phyloP scores from a whole-genome alignment of 2,329 filamentous ascomycete species.

The Magnaporthiopsis poae region DNA sequence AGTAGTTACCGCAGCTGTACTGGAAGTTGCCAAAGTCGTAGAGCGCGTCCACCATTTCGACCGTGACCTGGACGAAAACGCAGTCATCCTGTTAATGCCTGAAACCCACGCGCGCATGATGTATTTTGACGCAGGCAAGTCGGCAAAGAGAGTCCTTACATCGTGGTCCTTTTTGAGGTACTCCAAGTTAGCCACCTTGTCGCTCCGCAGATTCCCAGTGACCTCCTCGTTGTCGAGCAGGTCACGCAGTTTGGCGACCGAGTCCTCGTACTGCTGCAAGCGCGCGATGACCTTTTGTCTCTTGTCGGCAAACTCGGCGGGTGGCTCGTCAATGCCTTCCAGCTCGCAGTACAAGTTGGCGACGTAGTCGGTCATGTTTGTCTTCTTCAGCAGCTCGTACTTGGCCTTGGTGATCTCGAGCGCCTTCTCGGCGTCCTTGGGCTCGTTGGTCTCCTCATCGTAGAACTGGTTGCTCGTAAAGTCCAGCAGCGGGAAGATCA shows the following conservation, averaged over 20 bases:
- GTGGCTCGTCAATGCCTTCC: conserved; percentile 65
- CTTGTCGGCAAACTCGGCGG: conserved; percentile 80
- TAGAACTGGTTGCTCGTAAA: conserved; percentile 77
- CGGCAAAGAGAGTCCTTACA: conserved; percentile 38
- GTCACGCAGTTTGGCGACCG: conserved; percentile 79
- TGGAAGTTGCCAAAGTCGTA: conserved; percentile 96
- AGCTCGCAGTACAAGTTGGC: conserved; percentile 85
- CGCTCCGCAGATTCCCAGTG: conserved; percentile 78
- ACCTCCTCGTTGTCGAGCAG: conserved; percentile 82
- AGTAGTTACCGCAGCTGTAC: conserved; percentile 94
- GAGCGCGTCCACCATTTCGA: conserved; percentile 90
- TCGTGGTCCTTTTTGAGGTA: conserved; percentile 94
- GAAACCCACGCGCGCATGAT: not conserved
- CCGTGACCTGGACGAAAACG: conserved; percentile 53
- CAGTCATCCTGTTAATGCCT: not conserved
- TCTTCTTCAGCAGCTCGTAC: conserved; percentile 88
- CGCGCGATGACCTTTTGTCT: conserved; percentile 76
- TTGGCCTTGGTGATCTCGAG: conserved; percentile 74
- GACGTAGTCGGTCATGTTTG: conserved; percentile 98
- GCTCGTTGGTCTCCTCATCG: conserved; percentile 49
- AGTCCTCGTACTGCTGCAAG: conserved; percentile 74
- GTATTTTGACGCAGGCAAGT: not conserved
- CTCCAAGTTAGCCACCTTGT: conserved; percentile 98
- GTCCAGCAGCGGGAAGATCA: conserved; percentile 93
- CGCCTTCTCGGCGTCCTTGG: conserved; percentile 43